Base-by-base conservation (phyloP, 257 asterid genomes). In the Nemophila menziesii region DNA sequence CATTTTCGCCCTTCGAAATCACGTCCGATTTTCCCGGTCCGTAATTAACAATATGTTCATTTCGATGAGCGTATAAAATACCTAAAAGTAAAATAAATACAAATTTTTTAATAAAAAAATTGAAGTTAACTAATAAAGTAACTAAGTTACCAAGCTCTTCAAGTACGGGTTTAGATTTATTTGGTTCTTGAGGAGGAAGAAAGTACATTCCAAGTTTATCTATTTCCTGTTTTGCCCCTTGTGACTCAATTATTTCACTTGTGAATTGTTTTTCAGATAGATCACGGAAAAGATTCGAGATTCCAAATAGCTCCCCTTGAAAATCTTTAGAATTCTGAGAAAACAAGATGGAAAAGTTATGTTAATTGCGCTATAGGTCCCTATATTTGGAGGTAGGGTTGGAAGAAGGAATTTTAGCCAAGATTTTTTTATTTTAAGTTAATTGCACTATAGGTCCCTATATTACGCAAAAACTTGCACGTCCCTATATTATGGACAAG, bases 231-330 rank as follows among this genome's bases (percentile, higher is more conserved):
- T 54, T 59, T 52, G 58, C 39, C 23, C 37, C 40, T 3, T 42
- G 46, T 51, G 56, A 39, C 58, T 75, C 85, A 18, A 89, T 77
- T 14, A 89, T 81, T 60, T 80, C 90, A 42, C 95, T 84, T 11
- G 98, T 84, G 78, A 89, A 89, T 54, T 74, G 90, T 79, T 78
- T 77, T 57, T 78, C 60, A 19, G 98, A 84, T 40, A 89, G 82
- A 68, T 89, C 94, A 11, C 75, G 79, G 63, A 89, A 89, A 66
- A 89, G 70, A 74, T 89, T 84, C 77, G 71, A 67, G 65, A 89
- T 74, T 33, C 98, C 98, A 47, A 89, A 89, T 26, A 89, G 87
- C 66, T 89, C 98, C 8, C 95, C 98, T 66, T 70, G 78, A 55
- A 78, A 84, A 61, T 76, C 74, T 73, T 76, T 89, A 59, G 79